Conservation (phyloP, 208 protist species). For the Trypanosoma platydactyli region DNA sequence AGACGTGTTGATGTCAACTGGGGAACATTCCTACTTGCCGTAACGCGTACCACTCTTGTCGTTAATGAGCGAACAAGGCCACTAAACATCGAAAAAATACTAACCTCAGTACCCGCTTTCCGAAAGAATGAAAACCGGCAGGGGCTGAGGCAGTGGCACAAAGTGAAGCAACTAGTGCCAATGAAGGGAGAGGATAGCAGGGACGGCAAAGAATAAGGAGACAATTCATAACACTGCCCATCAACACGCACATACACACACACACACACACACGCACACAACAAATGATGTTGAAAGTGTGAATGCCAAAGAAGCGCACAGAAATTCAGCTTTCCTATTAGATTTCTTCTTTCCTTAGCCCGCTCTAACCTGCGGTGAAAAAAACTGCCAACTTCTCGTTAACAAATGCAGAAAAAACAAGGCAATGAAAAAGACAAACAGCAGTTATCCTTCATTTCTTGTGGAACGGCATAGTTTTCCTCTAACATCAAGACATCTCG, state of each 20-base stretch:
- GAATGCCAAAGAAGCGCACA: background rate
- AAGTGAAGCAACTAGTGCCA: no score
- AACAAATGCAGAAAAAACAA: background rate
- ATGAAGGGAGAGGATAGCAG: no score
- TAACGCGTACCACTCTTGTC: background rate
- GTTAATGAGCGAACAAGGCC: slow-evolving; percentile 4
- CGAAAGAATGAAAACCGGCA: background rate
- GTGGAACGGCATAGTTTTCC: background rate
- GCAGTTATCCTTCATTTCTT: background rate
- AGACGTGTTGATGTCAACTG: slow-evolving; percentile 3
- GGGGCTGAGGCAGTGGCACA: background rate
- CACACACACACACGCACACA: no score
- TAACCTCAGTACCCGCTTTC: background rate
- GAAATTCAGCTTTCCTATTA: background rate
- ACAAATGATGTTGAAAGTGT: no score
- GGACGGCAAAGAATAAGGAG: no score
- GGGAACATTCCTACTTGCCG: background rate
- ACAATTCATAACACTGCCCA: no score
- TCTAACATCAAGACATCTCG: background rate
- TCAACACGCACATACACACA: no score
- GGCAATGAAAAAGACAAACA: background rate
- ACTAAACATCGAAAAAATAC: slow-evolving; percentile 18
- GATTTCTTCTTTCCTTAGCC: background rate
- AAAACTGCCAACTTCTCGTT: no score
- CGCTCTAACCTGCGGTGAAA: no score